phyloP scores from a whole-genome alignment of 1,284 basidiomycete species.

The Tremellales sp. region DNA sequence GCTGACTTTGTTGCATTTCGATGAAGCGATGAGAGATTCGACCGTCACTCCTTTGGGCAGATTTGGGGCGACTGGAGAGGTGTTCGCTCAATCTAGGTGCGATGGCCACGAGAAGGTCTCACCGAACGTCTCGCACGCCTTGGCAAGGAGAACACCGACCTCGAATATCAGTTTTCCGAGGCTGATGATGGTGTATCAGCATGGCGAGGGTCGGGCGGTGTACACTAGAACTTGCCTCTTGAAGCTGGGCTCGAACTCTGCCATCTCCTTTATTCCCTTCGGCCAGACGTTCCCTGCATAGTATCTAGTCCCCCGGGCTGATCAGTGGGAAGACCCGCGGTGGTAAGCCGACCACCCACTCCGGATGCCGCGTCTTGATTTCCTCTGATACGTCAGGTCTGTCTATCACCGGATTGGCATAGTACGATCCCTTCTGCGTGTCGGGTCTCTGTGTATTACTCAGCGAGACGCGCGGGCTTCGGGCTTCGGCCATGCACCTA shows the following conservation, averaged over 20 bases:
- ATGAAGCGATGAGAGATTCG: constrained; percentile 38
- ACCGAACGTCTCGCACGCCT: constrained; percentile 85
- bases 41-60: constrained; percentile 21
- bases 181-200: constrained; percentile 16
- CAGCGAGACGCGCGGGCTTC: too few relatives aligned
- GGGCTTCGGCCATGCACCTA: constrained; percentile 44
- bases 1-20: constrained; percentile 44
- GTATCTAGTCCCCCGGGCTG: constrained; percentile 24
- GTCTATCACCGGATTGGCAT: constrained; percentile 79
- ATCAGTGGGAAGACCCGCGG: not conserved
- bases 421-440: constrained; percentile 82
- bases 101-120: constrained; percentile 13
- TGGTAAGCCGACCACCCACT: too few relatives aligned
- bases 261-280: constrained; percentile 54
- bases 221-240: constrained; percentile 59
- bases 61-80: constrained; percentile 61
- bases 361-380: constrained; percentile 59
- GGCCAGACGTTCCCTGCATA: constrained; percentile 60
- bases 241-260: constrained; percentile 78
- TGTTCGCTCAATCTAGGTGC: constrained; percentile 51
- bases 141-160: constrained; percentile 72
- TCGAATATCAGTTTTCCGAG: constrained; percentile 66
- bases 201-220: not conserved
- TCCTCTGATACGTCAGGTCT: constrained; percentile 57
- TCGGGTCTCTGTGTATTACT: constrained; percentile 51